Base-by-base conservation (phyloP, 2,329 filamentous ascomycete species). In the Alternaria gaisen region DNA sequence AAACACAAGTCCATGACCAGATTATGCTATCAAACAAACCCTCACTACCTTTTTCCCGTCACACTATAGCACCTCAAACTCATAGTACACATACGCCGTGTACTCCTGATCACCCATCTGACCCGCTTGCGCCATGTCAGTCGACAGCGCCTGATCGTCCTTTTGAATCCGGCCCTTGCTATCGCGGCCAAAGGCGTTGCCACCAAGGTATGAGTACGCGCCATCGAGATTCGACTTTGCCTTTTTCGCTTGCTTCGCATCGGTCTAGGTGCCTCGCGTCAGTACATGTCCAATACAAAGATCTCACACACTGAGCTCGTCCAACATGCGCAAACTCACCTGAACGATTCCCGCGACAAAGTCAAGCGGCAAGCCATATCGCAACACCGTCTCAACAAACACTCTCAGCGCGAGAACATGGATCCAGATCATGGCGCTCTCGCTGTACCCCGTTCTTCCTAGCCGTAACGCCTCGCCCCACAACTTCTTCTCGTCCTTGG, bases 371-470 rank as follows among this genome's bases (percentile, higher is more conserved):
- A 99, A 80, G 28, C 95, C 95, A 75, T 99, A 99, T 67, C 95
- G 88, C 75, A 99, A 83, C n/a, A 99, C 95, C 5, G 94, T 97
- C 85, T 99, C 95, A 20, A 99, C 95, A 80, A 98, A 99, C 20
- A 98, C 94, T 55, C 95, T 86, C 72, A 99, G 82, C 7, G 94
- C 91, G 73, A 98, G 84, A 28, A 97, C 91, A 76, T 99, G 95
- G 51, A 97, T 87, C 93, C 94, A 97, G 55, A 94, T 90, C 92
- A 97, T 97, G 67, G 97, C 93, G 64, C 90, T 90, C 82, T 99
- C 95, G 75, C 93, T 94, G 88, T 95, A 99, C 16, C 93, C 93
- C n/a, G 93, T 97, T 64, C 94, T 86, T 14, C 90, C 92, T 71
- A 97, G 85, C 67, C 93, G 87, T 74, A 99, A 80, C 3, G 94